Conservation (phyloP, 148 eudicot species). For the Nepenthes gracilis region DNA sequence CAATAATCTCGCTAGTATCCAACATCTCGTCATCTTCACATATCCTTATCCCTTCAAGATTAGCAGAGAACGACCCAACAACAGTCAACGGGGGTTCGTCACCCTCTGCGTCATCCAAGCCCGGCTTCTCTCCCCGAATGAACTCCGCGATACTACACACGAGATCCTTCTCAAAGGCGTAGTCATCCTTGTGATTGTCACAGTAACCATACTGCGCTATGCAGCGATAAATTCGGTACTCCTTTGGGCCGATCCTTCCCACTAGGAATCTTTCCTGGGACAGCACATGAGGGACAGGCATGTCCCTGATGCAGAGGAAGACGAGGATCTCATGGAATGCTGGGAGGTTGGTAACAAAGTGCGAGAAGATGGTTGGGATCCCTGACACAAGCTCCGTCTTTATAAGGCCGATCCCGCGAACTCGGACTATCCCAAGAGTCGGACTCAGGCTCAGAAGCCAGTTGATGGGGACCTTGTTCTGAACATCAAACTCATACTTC, state of each 20-base stretch:
- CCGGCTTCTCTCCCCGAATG: constrained; percentile 41
- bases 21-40: constrained; percentile 16
- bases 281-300: constrained; percentile 73
- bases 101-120: constrained; percentile 8
- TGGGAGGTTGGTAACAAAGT: constrained; percentile 92
- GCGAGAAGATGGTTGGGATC: constrained; percentile 91
- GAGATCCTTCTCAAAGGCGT: constrained; percentile 75
- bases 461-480: constrained; percentile 87
- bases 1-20: constrained; percentile 9
- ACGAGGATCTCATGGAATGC: constrained; percentile 92
- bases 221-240: constrained; percentile 55
- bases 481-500: constrained; percentile 72
- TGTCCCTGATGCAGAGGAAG: constrained; percentile 72
- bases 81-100: constrained; percentile 54
- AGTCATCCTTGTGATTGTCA: constrained; percentile 77
- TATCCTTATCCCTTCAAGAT: constrained; percentile 35
- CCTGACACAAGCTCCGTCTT: constrained; percentile 94
- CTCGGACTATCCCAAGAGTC: constrained; percentile 75
- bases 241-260: constrained; percentile 75
- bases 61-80: constrained; percentile 65
- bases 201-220: constrained; percentile 84
- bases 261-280: constrained; percentile 76
- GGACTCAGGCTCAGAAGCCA: constrained; percentile 86
- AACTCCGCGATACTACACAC: constrained; percentile 76
- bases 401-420: constrained; percentile 81